Evolutionary conservation across 768 basidiomycete genomes (phyloP).

Genomic region (Megacollybia marginata): DNA sequence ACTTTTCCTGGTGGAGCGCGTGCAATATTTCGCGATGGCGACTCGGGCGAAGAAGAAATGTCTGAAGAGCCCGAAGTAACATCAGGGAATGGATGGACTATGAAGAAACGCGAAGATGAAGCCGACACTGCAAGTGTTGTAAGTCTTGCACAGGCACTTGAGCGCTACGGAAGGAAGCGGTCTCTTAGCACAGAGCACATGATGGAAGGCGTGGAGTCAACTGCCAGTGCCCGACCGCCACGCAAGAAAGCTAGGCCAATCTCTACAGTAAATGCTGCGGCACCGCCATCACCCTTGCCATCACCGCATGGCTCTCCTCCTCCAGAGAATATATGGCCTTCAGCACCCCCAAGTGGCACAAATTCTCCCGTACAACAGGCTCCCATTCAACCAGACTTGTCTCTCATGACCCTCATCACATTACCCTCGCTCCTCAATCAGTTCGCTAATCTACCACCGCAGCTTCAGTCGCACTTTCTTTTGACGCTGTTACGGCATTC

Average conservation of each 20-base stretch:
- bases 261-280: conserved; percentile 62
- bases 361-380: conserved; percentile 63
- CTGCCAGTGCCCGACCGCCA: conserved; percentile 47
- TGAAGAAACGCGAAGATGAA: conserved; percentile 62
- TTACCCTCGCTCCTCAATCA: conserved; percentile 78
- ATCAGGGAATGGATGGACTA: conserved; percentile 66
- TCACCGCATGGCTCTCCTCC: conserved; percentile 82
- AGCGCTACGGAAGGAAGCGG: conserved; percentile 82
- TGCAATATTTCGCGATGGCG: conserved; percentile 73
- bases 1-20: conserved; percentile 76
- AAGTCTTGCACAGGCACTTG: conserved; percentile 72
- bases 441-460: conserved; percentile 72
- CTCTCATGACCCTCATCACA: conserved; percentile 78
- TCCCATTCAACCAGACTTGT: conserved; percentile 75
- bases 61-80: conserved; percentile 63
- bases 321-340: conserved; percentile 71
- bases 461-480: conserved; percentile 88
- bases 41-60: conserved; percentile 56
- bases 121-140: conserved; percentile 43
- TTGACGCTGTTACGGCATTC: conserved; percentile 90
- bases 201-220: conserved; percentile 43
- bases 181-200: conserved; percentile 52
- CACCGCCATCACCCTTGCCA: conserved; percentile 78
- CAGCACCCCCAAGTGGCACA: conserved; percentile 72
- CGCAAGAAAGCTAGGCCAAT: conserved; percentile 75